Percentiles rank a stretch among this genome's conserved stretches.
Conservation (phyloP, 2,329 filamentous ascomycete genomes). For the Epichloe typhina region DNA sequence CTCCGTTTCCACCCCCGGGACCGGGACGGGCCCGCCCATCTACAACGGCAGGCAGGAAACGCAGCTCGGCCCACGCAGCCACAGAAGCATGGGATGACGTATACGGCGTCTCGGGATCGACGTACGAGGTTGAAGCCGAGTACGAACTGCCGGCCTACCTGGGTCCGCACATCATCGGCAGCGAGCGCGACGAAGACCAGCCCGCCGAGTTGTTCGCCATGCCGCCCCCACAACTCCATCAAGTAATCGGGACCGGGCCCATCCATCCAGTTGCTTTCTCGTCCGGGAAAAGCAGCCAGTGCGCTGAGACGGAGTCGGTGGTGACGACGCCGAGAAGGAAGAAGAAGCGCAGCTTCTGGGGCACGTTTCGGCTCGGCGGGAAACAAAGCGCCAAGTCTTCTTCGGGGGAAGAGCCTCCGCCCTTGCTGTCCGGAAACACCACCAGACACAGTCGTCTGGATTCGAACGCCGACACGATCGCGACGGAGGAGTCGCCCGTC, state of each 20-base stretch:
- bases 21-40: background rate
- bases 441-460: background rate
- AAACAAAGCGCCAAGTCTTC: background rate
- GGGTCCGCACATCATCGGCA: slow-evolving; percentile 2
- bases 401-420: background rate
- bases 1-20: background rate
- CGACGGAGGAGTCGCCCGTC: background rate
- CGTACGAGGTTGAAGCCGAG: background rate
- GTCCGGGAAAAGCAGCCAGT: background rate
- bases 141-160: slow-evolving; percentile 3
- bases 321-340: background rate
- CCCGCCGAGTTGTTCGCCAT: background rate
- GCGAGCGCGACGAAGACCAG: slow-evolving; percentile 1
- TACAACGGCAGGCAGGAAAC: background rate
- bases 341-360: slow-evolving; percentile 3
- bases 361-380: background rate
- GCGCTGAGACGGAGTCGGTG: background rate
- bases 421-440: background rate
- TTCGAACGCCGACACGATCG: background rate
- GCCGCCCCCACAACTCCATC: background rate
- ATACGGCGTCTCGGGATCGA: background rate
- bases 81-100: background rate
- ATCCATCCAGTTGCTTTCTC: background rate
- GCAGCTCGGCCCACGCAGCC: background rate
- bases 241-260: background rate